A percentile compares a stretch with the other conserved stretches of the same genome.
phyloP scores from a whole-genome alignment of 805 yeast species.

The Wickerhamomyces queroliae region DNA sequence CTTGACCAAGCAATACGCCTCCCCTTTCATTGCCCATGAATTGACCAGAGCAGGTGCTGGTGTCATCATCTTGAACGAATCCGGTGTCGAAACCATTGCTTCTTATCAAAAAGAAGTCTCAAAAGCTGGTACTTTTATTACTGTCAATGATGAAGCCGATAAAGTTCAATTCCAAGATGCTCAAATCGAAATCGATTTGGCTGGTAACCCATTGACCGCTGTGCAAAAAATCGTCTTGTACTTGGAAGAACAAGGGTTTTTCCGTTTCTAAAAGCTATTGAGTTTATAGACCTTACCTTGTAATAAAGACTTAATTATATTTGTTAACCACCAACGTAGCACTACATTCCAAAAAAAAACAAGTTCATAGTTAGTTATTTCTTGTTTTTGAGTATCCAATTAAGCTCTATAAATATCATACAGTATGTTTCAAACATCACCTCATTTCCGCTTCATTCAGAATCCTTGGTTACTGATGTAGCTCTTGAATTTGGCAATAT shows the following conservation, averaged over 20 bases:
- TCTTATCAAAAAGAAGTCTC: constrained; percentile 27
- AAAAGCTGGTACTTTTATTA: constrained; percentile 41
- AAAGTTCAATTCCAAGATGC: constrained; percentile 38
- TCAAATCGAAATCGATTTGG: constrained; percentile 51
- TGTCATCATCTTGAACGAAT: constrained; percentile 54
- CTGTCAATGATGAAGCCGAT: constrained; percentile 34
- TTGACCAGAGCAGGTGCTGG: constrained; percentile 89
- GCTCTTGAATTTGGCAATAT: neutral
- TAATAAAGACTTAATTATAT: neutral
- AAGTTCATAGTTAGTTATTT: too few species aligned
- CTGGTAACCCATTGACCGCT: constrained; percentile 57
- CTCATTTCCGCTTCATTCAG: too few species aligned
- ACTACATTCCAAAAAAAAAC: too few species aligned
- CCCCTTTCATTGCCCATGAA: constrained; percentile 66
- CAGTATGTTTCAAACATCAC: neutral
- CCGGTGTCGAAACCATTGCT: constrained; percentile 5
- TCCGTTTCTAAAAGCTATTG: constrained; percentile 35
- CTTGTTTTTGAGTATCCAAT: neutral
- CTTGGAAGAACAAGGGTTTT: constrained; percentile 81
- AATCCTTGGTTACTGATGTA: neutral
- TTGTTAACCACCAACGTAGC: too few species aligned
- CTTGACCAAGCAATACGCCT: constrained; percentile 35
- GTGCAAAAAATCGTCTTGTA: constrained; percentile 68
- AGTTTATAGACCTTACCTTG: neutral
- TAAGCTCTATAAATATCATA: neutral